These are phyloP conservation scores for Astrocystis sublimbata DNA, from an alignment of 495 filamentous ascomycete genomes.

Conservation along the genomic window DNA sequence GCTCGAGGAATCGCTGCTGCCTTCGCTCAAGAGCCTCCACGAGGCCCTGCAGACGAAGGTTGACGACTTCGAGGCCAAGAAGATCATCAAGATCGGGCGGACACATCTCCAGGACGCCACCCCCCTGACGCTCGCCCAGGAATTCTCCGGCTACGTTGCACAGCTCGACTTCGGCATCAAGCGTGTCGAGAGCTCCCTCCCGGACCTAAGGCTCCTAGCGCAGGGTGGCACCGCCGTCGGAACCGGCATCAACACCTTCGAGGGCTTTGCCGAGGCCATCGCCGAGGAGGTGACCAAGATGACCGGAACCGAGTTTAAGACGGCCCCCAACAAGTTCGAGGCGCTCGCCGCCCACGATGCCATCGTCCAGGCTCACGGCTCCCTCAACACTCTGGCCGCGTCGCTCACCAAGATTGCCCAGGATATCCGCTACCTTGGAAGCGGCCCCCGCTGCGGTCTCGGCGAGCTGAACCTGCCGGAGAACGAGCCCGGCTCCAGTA, in stretches of 20 bases:
- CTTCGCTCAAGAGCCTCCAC: constrained; percentile 76
- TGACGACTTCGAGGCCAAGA: constrained; percentile 76
- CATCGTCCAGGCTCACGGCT: constrained; percentile 88
- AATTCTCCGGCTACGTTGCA: constrained; percentile 96
- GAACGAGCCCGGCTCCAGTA: constrained; percentile 95
- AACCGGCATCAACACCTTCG: constrained; percentile 96
- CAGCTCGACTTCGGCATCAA: constrained; percentile 89
- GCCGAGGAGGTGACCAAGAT: constrained; percentile 87
- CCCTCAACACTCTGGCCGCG: constrained; percentile 87
- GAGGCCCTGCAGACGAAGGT: constrained; percentile 84
- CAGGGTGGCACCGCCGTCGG: constrained; percentile 98
- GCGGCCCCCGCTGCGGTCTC: constrained; percentile 91
- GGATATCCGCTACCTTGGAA: constrained; percentile 95
- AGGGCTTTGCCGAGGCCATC: constrained; percentile 91
- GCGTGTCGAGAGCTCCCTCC: constrained; percentile 79
- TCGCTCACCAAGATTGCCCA: constrained; percentile 98
- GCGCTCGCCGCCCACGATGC: constrained; percentile 96
- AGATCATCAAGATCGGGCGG: constrained; percentile 97
- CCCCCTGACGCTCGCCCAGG: constrained; percentile 91
- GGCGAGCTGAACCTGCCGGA: constrained; percentile 91
- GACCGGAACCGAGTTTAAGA: constrained; percentile 90
- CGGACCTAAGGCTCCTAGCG: constrained; percentile 81
- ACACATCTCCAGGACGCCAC: constrained; percentile 98
- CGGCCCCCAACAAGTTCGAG: constrained; percentile 99
- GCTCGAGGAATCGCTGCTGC: constrained; percentile 81